Conservation (phyloP, 2,329 filamentous ascomycete genomes). For the Aspergillus unguis region DNA sequence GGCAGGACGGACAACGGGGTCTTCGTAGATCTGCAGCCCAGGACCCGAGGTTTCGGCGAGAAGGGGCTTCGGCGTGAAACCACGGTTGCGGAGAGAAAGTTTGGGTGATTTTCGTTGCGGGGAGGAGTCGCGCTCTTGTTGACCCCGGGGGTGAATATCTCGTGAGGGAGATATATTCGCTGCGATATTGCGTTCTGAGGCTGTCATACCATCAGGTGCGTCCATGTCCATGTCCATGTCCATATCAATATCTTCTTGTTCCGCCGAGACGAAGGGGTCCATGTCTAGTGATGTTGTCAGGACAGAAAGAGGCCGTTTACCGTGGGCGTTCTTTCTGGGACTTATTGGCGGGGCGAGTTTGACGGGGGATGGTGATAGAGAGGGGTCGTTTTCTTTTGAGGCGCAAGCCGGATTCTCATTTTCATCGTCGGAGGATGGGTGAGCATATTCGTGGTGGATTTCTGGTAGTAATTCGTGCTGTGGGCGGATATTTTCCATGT, state of each 20-base stretch:
- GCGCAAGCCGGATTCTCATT: constrained; percentile 31
- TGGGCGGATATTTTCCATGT: neutral
- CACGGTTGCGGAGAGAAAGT: constrained; percentile 24
- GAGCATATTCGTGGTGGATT: constrained; percentile 11
- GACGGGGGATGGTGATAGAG: constrained; percentile 38
- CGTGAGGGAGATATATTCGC: constrained; percentile 27
- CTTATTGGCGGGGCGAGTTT: constrained; percentile 32
- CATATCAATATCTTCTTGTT: constrained; percentile 26
- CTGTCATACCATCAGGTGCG: constrained; percentile 25
- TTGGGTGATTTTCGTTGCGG: constrained; percentile 38
- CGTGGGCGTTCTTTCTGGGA: constrained; percentile 34
- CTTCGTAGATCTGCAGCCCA: constrained; percentile 34
- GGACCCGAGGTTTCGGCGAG: constrained; percentile 14
- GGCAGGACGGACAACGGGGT: constrained; percentile 19
- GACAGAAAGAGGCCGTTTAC: constrained; percentile 45
- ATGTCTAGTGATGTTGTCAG: constrained; percentile 30
- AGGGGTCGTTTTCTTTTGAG: constrained; percentile 51
- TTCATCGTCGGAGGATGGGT: constrained; percentile 23
- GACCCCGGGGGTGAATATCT: neutral
- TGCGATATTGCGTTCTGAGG: constrained; percentile 42
- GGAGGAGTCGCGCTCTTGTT: constrained; percentile 16
- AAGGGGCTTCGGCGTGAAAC: constrained; percentile 16
- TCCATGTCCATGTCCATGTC: constrained; percentile 7
- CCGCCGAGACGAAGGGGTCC: constrained; percentile 22
- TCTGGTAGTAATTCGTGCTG: constrained; percentile 14